Base-by-base conservation (phyloP, 495 filamentous ascomycete genomes). In the Tuber magnatum region DNA sequence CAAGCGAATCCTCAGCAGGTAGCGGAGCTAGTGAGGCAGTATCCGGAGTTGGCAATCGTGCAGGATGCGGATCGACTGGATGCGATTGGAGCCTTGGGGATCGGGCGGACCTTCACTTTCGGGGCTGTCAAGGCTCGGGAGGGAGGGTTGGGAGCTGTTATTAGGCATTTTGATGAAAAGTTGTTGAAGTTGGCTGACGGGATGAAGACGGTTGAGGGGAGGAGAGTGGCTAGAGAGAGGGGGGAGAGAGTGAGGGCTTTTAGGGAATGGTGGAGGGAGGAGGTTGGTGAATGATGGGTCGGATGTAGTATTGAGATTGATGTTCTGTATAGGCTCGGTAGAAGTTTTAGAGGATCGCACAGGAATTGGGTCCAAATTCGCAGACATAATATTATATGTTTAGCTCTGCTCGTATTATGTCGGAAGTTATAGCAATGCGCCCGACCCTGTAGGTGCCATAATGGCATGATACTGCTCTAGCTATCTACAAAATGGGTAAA, bases 21-120 rank as follows among this genome's bases (percentile, higher is more conserved):
- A 0, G 83, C 83, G 1, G 78, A 79, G 0, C 83, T 93, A 9
- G 84, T 95, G 20, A 78, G 82, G 8, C 73, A 85, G 46, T 85
- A 91, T 81, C 92, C 90, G 0, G 94, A 97, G 83, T 85, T 97
- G 9, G 93, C 87, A 0, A 87, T 96, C 68, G 93, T 97, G 20
- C 94, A 97, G 83, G 94, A 97, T 83, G 94, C 94, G 2, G 94
- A 97, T 84, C 86, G 94, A 14, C 85, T 97, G 56, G 94, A 97
- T 86, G 93, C 94, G 4, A 88, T 97, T 78, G 94, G 94, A 2
- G 92, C 92, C 0, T 86, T 97, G 70, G 94, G 93, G 4, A 89
- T 97, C 73, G 94, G 88, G 3, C 83, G 94, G 61, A 87, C 88
- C 68, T 97, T 97, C 83, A 91, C 92, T 3, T 97, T 89, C 82